Percentiles rank a stretch among this genome's conserved stretches.
phyloP scores from a whole-genome alignment of 192 early-diverging fungal species.

The Coemansia sp. region DNA sequence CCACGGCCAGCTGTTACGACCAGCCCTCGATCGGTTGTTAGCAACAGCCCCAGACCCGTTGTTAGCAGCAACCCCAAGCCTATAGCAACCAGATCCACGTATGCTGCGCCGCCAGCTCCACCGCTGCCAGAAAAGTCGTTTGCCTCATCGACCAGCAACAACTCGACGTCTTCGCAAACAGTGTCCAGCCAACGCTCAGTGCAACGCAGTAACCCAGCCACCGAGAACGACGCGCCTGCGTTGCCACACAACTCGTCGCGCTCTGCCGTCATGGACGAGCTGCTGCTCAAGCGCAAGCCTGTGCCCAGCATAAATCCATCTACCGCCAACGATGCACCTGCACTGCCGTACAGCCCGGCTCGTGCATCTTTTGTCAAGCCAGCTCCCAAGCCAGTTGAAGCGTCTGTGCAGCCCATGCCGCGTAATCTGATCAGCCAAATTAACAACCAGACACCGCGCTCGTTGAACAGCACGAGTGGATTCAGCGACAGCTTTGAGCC shows the following conservation, averaged over 20 bases:
- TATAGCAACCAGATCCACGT: not conserved
- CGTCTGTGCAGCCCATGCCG: constrained; percentile 24
- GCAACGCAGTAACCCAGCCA: constrained; percentile 18
- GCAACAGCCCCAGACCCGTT: too few species aligned
- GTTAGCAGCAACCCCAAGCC: not conserved
- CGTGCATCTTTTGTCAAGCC: not conserved
- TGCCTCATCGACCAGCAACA: not conserved
- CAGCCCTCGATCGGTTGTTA: too few species aligned
- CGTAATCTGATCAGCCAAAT: constrained; percentile 26
- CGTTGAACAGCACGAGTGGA: constrained; percentile 1
- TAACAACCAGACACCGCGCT: constrained; percentile 14
- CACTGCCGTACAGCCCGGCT: constrained; percentile 14
- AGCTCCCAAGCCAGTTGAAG: constrained; percentile 15
- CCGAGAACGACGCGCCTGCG: constrained; percentile 27
- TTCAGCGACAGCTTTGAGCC: constrained; percentile 47
- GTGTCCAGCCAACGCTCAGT: not conserved
- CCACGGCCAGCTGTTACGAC: too few species aligned
- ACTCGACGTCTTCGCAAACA: not conserved
- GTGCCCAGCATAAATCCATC: constrained; percentile 7
- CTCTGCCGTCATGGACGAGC: not conserved
- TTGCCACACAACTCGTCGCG: constrained; percentile 26
- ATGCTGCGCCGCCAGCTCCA: not conserved
- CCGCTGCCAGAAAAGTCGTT: not conserved
- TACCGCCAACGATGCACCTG: constrained; percentile 13
- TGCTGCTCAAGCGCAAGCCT: not conserved